Evolutionary conservation across 441 rosid genomes (phyloP), one percentile per base, ranked within the genome.

Genomic region (Corymbia calophylla): DNA sequence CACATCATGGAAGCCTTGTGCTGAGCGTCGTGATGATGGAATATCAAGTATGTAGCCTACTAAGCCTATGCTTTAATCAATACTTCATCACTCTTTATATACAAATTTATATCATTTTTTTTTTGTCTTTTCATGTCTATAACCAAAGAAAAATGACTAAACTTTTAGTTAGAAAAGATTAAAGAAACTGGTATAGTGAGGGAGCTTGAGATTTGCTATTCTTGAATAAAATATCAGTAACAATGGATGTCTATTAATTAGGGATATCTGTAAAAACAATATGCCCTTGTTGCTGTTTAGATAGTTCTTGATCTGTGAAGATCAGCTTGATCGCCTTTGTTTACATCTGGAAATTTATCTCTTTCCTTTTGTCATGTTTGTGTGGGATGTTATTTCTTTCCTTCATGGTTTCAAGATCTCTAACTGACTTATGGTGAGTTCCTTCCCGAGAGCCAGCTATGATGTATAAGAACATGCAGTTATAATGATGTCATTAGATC

Each of bases 1-100:
- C 86, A 97, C 97, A 85, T 98, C 99, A 66, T 98, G 99, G 99
- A 98, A 96, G 93, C 99, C 99, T 89, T 98, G 99, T 88, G 99
- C 99, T 53, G 99, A 97, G 92, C 97, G 97, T 39, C 97, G 91
- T 39, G 88, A 89, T 91, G 95, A 96, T 92, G 99, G 98, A 88
- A 88, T 96, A 90, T 98, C 99, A 88, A 98, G 99, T 96, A 91
- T 44, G 84, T 23, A 44, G 51, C n/a, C 51, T 77, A 44, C 84
- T 77, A 21, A 44, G 82, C 66, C 15, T 85, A 35, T 49, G 88
- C 39, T 89, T 87, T 17, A 29, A n/a, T 70, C 16, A 7, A 48
- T 51, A 12, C 55, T n/a, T 77, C 4, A 77, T 23, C 51, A 44
- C 84, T 77, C n/a, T 23, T 77, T 39, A 47, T 23, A 44, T 77